phyloP scores from a whole-genome alignment of 2,329 filamentous ascomycete genomes.

The Colletotrichum liriopes region DNA sequence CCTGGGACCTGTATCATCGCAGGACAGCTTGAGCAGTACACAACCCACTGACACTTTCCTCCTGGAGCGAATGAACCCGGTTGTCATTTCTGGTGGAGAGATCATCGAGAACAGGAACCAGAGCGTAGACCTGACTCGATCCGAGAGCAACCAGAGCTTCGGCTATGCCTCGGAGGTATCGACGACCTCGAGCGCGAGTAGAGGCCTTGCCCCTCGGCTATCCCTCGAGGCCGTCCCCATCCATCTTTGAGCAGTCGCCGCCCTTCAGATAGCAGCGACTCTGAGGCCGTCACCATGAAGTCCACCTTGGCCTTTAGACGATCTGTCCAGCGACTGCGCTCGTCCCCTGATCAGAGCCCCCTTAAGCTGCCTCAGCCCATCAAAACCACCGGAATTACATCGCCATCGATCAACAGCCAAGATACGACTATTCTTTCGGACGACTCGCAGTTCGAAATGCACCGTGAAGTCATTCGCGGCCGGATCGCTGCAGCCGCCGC shows the following conservation, averaged over 20 bases:
- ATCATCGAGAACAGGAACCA: constrained; percentile 73
- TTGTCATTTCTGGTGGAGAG: constrained; percentile 76
- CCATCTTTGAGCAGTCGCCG: constrained; percentile 53
- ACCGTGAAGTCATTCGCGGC: constrained; percentile 54
- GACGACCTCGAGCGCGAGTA: constrained; percentile 56
- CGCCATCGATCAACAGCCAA: constrained; percentile 69
- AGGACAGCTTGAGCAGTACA: constrained; percentile 65
- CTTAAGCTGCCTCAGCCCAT: constrained; percentile 70
- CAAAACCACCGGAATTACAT: constrained; percentile 59
- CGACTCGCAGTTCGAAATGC: constrained; percentile 65
- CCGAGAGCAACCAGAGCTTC: constrained; percentile 67
- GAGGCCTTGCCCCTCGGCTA: constrained; percentile 68
- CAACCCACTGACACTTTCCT: constrained; percentile 70
- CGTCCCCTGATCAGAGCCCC: constrained; percentile 59
- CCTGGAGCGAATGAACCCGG: constrained; percentile 74
- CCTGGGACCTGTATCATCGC: constrained; percentile 62
- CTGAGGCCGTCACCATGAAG: constrained; percentile 63
- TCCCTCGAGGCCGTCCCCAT: constrained; percentile 57
- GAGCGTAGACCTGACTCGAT: constrained; percentile 63
- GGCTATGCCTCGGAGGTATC: constrained; percentile 58
- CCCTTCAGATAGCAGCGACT: constrained; percentile 72
- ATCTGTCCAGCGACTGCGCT: constrained; percentile 67
- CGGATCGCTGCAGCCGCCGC: constrained; percentile 49
- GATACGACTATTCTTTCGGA: constrained; percentile 72
- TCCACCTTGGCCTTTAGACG: constrained; percentile 69